Conservation (phyloP, 1,284 basidiomycete species). For the Ganoderma sinense region DNA sequence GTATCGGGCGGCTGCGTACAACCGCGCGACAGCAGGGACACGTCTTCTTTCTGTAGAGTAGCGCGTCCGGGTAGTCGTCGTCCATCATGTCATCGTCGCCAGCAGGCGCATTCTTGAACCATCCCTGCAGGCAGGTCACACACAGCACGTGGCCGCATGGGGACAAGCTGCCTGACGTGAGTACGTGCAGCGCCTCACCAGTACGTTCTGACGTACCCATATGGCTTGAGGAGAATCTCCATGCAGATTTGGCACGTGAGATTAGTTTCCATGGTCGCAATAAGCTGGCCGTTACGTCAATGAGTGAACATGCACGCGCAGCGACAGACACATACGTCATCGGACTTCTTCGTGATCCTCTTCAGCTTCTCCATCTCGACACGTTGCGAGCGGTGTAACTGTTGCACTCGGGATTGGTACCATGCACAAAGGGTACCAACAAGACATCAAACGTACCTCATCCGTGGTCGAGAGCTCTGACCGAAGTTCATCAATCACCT, state of each 20-base stretch:
- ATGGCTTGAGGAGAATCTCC: constrained; percentile 68
- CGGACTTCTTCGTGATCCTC: constrained; percentile 55
- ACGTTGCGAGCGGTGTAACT: constrained; percentile 61
- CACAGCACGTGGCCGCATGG: constrained; percentile 80
- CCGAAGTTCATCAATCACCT: constrained; percentile 60
- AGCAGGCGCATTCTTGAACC: constrained; percentile 74
- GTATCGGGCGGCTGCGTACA: constrained; percentile 66
- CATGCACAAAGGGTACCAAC: neutral
- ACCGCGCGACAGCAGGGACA: constrained; percentile 73
- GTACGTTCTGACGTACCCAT: constrained; percentile 53
- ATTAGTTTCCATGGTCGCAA: constrained; percentile 61
- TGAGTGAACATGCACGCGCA: neutral
- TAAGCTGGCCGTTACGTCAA: constrained; percentile 47
- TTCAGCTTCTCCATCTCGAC: constrained; percentile 55
- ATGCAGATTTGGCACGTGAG: constrained; percentile 80
- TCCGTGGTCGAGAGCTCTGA: constrained; percentile 46
- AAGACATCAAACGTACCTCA: constrained; percentile 37
- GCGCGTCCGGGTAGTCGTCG: constrained; percentile 55
- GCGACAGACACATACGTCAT: constrained; percentile 53
- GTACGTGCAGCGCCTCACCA: constrained; percentile 1
- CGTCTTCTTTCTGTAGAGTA: constrained; percentile 66
- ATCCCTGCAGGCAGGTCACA: constrained; percentile 71
- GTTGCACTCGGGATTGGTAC: constrained; percentile 5
- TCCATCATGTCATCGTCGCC: constrained; percentile 62
- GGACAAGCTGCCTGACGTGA: constrained; percentile 54